These are phyloP conservation scores for Boletus mariae DNA, from an alignment of 1,284 basidiomycete species.

Conservation along the genomic window DNA sequence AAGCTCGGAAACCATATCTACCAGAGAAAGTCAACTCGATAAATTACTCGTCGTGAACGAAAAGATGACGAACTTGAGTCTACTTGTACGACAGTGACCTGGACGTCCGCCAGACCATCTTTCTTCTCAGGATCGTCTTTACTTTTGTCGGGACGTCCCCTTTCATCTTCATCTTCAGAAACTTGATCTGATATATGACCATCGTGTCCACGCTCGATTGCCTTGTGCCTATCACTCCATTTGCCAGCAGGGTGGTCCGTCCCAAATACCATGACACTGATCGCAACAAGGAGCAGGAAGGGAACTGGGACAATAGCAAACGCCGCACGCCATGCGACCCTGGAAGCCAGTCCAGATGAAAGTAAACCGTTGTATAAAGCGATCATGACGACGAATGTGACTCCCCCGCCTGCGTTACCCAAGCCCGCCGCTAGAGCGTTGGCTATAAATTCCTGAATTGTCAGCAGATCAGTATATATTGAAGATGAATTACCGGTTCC, in stretches of 20 bases:
- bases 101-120: constrained; percentile 8
- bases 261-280: constrained; percentile 46
- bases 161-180: not conserved
- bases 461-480: not conserved
- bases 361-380: constrained; percentile 48
- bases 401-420: constrained; percentile 51
- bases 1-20: constrained; percentile 24
- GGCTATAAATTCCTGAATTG: constrained; percentile 20
- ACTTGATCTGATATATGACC: not conserved
- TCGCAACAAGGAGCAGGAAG: constrained; percentile 46
- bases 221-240: constrained; percentile 53
- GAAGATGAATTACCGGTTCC: constrained; percentile 37
- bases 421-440: constrained; percentile 53
- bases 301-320: constrained; percentile 62
- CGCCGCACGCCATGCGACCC: constrained; percentile 54
- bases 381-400: constrained; percentile 61
- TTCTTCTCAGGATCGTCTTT: constrained; percentile 16
- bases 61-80: constrained; percentile 11
- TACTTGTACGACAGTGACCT: constrained; percentile 25
- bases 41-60: not conserved
- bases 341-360: constrained; percentile 39
- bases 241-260: constrained; percentile 60
- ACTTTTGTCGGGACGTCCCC: not conserved
- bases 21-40: not conserved
- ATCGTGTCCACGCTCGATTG: constrained; percentile 20